Conservation (phyloP, 768 basidiomycete species). For the Tulasnella sp. region DNA sequence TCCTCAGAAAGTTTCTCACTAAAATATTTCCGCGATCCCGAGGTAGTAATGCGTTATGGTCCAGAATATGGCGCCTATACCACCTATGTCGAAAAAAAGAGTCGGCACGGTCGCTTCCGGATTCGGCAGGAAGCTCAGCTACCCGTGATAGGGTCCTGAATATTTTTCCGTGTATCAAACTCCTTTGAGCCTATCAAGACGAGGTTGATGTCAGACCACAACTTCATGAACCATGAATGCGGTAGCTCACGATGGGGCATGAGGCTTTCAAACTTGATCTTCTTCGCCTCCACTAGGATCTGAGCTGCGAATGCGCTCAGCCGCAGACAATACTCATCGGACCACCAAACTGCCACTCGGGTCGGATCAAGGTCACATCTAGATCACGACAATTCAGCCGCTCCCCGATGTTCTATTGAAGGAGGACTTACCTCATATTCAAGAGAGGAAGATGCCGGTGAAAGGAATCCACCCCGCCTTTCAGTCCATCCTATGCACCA, state of each 20-base stretch:
- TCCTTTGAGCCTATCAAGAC: slow-evolving; percentile 26
- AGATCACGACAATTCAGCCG: neutral
- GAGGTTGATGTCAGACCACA: neutral
- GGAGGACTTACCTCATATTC: slow-evolving; percentile 37
- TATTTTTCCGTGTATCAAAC: too few relatives aligned
- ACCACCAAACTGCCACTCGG: slow-evolving; percentile 49
- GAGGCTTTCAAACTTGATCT: slow-evolving; percentile 33
- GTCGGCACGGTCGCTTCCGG: neutral
- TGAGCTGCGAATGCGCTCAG: too few relatives aligned
- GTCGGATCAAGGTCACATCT: slow-evolving; percentile 44
- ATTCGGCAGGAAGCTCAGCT: too few relatives aligned
- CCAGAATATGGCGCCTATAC: slow-evolving; percentile 38
- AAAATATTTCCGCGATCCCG: too few relatives aligned
- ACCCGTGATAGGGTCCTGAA: slow-evolving; percentile 31
- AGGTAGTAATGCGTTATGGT: slow-evolving; percentile 38
- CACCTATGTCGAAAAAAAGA: too few relatives aligned
- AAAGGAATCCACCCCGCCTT: slow-evolving; percentile 40
- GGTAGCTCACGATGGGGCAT: slow-evolving; percentile 40
- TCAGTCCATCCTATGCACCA: slow-evolving; percentile 33
- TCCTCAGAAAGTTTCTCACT: slow-evolving; percentile 39
- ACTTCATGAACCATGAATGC: neutral
- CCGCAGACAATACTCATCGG: slow-evolving; percentile 35
- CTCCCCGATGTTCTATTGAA: too few relatives aligned
- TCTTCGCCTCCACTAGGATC: slow-evolving; percentile 33
- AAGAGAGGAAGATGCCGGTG: slow-evolving; percentile 47